Evolutionary conservation across 495 filamentous ascomycete genomes (phyloP).

Genomic region (Mytilinidion resinicola): DNA sequence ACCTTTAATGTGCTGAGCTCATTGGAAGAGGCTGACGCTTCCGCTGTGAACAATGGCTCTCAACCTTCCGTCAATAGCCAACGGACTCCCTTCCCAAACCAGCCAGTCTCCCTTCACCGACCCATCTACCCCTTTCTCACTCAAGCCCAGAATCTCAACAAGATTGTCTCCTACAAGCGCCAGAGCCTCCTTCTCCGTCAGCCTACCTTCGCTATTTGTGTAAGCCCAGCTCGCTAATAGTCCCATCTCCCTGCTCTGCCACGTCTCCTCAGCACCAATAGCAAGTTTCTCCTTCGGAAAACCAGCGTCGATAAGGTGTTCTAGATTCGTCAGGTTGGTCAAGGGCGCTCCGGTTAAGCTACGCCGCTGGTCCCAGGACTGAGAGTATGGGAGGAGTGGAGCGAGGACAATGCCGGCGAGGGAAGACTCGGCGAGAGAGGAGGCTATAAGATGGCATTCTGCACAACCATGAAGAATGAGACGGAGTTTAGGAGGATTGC

Average conservation of each 20-base stretch:
- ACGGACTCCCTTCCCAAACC: constrained; percentile 28
- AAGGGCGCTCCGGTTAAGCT: constrained; percentile 29
- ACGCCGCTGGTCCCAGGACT: constrained; percentile 29
- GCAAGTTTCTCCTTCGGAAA: constrained; percentile 35
- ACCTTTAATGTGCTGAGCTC: too few species aligned
- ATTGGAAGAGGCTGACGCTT: not conserved
- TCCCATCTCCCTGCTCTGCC: constrained; percentile 41
- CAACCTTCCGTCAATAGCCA: constrained; percentile 28
- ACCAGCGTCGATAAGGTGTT: constrained; percentile 40
- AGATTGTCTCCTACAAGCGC: constrained; percentile 45
- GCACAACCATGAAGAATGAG: constrained; percentile 28
- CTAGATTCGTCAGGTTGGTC: constrained; percentile 45
- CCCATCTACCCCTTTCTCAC: constrained; percentile 17
- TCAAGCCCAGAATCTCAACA: constrained; percentile 43
- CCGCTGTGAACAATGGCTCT: constrained; percentile 17
- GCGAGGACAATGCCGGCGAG: constrained; percentile 25
- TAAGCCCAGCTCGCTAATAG: constrained; percentile 47
- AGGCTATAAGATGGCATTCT: constrained; percentile 27
- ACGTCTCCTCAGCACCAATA: constrained; percentile 46
- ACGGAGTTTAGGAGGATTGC: not conserved
- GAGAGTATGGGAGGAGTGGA: constrained; percentile 21
- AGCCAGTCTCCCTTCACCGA: constrained; percentile 14
- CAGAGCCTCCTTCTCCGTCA: constrained; percentile 38
- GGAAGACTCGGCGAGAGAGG: constrained; percentile 18
- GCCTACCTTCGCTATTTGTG: constrained; percentile 39